Base-by-base conservation (phyloP, 805 yeast species). In the Myxozyma geophila region DNA sequence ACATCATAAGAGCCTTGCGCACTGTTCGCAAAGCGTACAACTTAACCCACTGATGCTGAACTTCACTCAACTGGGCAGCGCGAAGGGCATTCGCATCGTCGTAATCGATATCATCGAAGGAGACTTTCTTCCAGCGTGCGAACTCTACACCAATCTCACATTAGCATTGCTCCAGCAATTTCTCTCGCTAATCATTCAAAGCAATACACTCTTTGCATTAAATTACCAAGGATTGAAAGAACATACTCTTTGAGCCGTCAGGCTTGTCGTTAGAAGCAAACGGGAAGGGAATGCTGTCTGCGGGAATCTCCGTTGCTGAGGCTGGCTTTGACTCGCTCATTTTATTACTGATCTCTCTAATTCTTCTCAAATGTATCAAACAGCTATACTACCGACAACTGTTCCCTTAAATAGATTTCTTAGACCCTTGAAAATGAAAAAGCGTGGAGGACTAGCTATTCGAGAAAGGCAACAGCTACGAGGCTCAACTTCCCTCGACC, bases 61-160 rank as follows among this genome's bases (percentile, higher is more conserved):
- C 71, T 83, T 89, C 80, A 35, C 93, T 83, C 65, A 83, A 84
- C 80, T 90, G 90, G n/a, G 96, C 96, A 53, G 81, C 78, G 60
- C 84, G 83, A 55, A 90, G 83, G 69, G 85, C 86, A 15, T 78
- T 76, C 65, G 82, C 81, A 76, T 89, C 85, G 71, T 82, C 82
- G 77, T 90, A 90, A 78, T 88, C 88, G 68, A 90, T 88, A 68
- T 87, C 89, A 77, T 90, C 96, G 73, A 89, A 90, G 49, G 96
- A 89, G 60, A 89, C 93, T 54, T 66, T 57, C 44, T 59, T 60
- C 57, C 56, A 66, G 28, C 67, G 64, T 37, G 13, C 52, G 23
- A 54, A 54, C 9, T 28, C 62, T 52, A 19, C 17, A 43, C 53
- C 19, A 19, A 7, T 50, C 13, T 36, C 10, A 36, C 13, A 19